Evolutionary conservation across 2,329 filamentous ascomycete species (phyloP).

Genomic region (Tolypocladium tropicale): DNA sequence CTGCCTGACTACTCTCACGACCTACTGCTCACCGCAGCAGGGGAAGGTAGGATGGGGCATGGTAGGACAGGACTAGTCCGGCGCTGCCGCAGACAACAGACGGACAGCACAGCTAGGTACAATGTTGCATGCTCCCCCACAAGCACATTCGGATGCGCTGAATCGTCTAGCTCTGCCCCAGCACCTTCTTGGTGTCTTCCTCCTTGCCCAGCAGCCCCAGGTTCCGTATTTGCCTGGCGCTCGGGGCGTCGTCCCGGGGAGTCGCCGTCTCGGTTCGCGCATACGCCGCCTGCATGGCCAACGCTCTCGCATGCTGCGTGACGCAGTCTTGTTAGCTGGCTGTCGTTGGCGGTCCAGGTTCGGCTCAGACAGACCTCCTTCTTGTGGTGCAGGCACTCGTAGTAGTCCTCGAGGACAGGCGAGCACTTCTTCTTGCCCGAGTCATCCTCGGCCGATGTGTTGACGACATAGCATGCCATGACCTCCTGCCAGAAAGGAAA

Average conservation of each 20-base stretch:
- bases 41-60: no score
- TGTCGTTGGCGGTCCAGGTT: neutral
- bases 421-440: slow-evolving; percentile 81
- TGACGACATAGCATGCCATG: slow-evolving; percentile 95
- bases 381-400: slow-evolving; percentile 96
- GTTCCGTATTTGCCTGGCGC: slow-evolving; percentile 76
- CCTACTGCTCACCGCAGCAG: neutral
- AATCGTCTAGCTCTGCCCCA: slow-evolving; percentile 23
- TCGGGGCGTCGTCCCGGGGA: slow-evolving; percentile 70
- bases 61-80: neutral
- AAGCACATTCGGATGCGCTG: neutral
- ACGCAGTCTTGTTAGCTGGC: slow-evolving; percentile 2
- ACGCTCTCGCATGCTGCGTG: slow-evolving; percentile 62
- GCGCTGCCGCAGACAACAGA: neutral
- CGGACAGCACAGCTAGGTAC: neutral
- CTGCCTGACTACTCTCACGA: neutral
- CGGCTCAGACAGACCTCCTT: slow-evolving; percentile 67
- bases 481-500: slow-evolving; percentile 99
- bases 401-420: slow-evolving; percentile 86
- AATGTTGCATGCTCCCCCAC: neutral
- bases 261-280: slow-evolving; percentile 67
- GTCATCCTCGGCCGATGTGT: slow-evolving; percentile 68
- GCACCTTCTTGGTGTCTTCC: slow-evolving; percentile 60
- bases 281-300: slow-evolving; percentile 74
- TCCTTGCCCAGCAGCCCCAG: slow-evolving; percentile 76